Evolutionary conservation across 116 monocot genomes (phyloP).

Genomic region (Dioscorea cayenensis): DNA sequence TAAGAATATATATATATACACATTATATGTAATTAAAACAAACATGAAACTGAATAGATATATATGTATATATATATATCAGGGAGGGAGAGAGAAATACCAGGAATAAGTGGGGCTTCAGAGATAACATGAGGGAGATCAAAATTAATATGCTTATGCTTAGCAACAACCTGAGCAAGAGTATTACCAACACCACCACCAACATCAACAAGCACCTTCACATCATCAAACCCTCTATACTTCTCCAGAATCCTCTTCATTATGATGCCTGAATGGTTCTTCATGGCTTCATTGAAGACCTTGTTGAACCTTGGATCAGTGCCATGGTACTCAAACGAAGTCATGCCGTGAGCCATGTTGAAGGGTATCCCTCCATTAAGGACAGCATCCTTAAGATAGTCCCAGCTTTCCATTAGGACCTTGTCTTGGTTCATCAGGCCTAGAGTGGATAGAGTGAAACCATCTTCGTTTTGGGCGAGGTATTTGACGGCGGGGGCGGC

Average conservation of each 20-base stretch:
- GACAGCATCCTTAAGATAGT: conserved; percentile 65
- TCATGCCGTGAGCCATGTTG: conserved; percentile 59
- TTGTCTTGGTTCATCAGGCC: conserved; percentile 32
- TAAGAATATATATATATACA: too few species aligned
- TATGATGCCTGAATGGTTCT: conserved; percentile 35
- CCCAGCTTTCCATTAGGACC: conserved; percentile 47
- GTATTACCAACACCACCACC: conserved; percentile 61
- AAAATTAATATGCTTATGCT: conserved; percentile 47
- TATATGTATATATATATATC: too few species aligned
- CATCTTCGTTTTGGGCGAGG: conserved; percentile 38
- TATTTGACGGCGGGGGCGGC: conserved; percentile 32
- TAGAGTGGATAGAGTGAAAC: conserved; percentile 35
- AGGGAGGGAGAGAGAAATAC: conserved; percentile 13
- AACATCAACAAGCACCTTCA: conserved; percentile 47
- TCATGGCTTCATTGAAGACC: conserved; percentile 59
- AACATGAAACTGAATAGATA: too few species aligned
- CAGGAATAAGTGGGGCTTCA: conserved; percentile 35
- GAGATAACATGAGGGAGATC: conserved; percentile 69
- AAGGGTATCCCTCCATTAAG: conserved; percentile 52
- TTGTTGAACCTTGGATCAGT: conserved; percentile 55
- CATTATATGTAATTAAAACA: too few species aligned
- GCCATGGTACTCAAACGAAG: conserved; percentile 60
- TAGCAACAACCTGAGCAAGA: conserved; percentile 28
- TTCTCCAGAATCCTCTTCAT: conserved; percentile 41
- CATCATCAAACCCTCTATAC: conserved; percentile 45